Base-by-base conservation (phyloP, 345 rosid genomes). In the Leavenworthia alabamica region DNA sequence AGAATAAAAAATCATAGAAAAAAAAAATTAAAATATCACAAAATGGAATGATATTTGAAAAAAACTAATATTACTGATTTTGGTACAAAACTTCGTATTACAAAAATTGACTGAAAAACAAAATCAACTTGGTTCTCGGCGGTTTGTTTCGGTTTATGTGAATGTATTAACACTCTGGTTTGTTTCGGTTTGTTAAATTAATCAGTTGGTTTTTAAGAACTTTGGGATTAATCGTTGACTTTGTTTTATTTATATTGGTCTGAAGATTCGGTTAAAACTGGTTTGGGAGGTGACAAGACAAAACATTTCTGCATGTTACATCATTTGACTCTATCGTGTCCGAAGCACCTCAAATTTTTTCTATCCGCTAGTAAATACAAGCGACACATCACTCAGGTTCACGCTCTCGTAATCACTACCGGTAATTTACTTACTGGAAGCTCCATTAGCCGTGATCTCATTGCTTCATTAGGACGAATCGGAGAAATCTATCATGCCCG, bases 401-500 rank as follows among this genome's bases (percentile, higher is more conserved):
- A 88, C 54, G 81, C 84, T 42, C 19, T 80, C 23, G 31, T 68
- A 20, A 61, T 81, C 64, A 60, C 76, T 2, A 68, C 73, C 9
- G 83, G 82, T 50, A 56, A 62, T 44, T 50, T 50, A 73, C 28
- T 66, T 15, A 54, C 68, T 33, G 48, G 75, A 41, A 70, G 54
- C 66, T 58, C 45, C 67, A 19, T 32, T 26, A 4, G n/a, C 3
- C 56, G 58, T 42, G 65, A 48, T 40, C 69, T 88, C 28, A 46
- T 88, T 0, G 32, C 75, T 1, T 41, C 78, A 0, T 83, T 51
- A 20, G 77, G 39, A 0, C 55, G 80, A 13, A 22, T 68, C 28
- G 77, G 81, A 1, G 80, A 75, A 54, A 33, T 84, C 28, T 14
- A 13, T 5, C 29, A 72, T 20, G 91, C 97, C 15, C 86, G 78